These are phyloP conservation scores for Beta macrorhiza DNA, from an alignment of 179 eudicot genomes.

Conservation along the genomic window DNA sequence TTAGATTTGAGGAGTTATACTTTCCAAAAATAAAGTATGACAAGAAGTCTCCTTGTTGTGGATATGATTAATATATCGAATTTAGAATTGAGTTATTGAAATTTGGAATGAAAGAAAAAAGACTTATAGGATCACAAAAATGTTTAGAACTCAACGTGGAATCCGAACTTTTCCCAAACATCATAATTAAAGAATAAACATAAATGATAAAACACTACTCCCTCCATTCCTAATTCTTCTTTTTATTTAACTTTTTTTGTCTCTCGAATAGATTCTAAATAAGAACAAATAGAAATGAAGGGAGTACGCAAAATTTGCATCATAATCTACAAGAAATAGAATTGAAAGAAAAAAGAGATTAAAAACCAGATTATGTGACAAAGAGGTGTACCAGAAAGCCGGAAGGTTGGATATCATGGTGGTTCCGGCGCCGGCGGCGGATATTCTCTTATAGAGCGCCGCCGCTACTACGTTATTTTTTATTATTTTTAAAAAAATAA, in stretches of 20 bases:
- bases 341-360: no score
- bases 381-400: slow-evolving; percentile 12
- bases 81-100: neutral
- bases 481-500: no score
- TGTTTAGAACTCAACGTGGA: neutral
- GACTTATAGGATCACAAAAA: neutral
- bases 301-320: neutral
- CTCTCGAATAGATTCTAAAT: no score
- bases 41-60: no score
- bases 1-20: no score
- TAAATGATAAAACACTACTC: no score
- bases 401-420: slow-evolving; percentile 5
- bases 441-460: slow-evolving; percentile 19
- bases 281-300: no score
- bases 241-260: no score
- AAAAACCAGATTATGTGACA: neutral
- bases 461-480: slow-evolving; percentile 1
- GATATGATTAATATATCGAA: no score
- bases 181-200: neutral
- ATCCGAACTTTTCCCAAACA: neutral
- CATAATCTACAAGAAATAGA: neutral
- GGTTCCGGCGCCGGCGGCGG: slow-evolving; percentile 11
- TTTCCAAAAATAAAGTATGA: no score
- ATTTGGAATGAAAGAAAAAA: neutral
- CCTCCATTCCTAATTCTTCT: no score